These are phyloP conservation scores for Aphanomyces stellatus DNA, from an alignment of 352 stramenopile species.

Conservation along the genomic window DNA sequence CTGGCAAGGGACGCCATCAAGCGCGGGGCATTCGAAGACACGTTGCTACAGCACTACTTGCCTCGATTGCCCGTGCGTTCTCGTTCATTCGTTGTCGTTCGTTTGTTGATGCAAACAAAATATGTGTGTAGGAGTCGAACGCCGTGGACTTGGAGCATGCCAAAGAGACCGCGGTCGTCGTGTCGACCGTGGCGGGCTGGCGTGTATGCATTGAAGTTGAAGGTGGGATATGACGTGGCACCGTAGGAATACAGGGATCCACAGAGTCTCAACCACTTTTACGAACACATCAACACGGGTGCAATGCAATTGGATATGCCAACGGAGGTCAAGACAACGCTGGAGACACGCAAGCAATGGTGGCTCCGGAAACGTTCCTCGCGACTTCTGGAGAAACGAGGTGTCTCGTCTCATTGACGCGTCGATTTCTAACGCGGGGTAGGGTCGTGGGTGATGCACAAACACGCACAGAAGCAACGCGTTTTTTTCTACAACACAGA, in stretches of 20 bases:
- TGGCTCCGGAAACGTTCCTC: background rate
- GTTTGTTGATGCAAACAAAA: background rate
- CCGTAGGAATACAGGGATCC: constrained; percentile 37
- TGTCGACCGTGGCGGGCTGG: constrained; percentile 5
- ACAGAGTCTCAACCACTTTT: constrained; percentile 46
- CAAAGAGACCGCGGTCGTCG: background rate
- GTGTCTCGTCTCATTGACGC: background rate
- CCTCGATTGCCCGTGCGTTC: background rate
- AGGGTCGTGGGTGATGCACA: constrained; percentile 11
- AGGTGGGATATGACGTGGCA: too few species aligned
- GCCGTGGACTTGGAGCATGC: background rate
- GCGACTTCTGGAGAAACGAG: constrained; percentile 6
- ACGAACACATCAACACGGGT: constrained; percentile 37
- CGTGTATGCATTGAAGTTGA: constrained; percentile 28
- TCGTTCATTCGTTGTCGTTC: background rate
- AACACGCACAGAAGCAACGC: constrained; percentile 23
- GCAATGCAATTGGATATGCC: background rate
- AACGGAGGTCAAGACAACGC: background rate
- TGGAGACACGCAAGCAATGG: background rate
- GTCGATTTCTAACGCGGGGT: background rate
- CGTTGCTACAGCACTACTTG: background rate
- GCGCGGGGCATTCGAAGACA: background rate
- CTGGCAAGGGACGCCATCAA: constrained; percentile 24
- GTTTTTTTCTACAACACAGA: constrained; percentile 67
- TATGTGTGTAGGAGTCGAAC: constrained; percentile 4